phyloP scores from a whole-genome alignment of 2,329 filamentous ascomycete species.

The Xylaria hypoxylon region DNA sequence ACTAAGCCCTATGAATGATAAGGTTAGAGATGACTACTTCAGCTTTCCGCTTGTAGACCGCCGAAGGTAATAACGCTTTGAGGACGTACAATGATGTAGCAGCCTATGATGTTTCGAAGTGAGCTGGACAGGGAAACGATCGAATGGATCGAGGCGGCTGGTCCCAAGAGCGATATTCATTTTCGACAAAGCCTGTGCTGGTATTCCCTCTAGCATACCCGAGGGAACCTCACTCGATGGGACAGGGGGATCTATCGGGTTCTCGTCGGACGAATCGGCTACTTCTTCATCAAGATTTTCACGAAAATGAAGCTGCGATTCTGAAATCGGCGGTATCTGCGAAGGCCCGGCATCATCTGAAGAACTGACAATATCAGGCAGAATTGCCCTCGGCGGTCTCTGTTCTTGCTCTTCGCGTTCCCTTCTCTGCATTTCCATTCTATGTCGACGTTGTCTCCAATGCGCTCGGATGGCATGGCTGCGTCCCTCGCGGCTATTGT shows the following conservation, averaged over 20 bases:
- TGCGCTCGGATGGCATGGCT: slow-evolving; percentile 33
- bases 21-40: slow-evolving; percentile 52
- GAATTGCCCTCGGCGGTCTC: slow-evolving; percentile 17
- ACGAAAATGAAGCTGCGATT: background rate
- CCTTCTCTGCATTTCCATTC: slow-evolving; percentile 25
- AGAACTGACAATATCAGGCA: slow-evolving; percentile 7
- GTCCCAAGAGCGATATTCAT: slow-evolving; percentile 48
- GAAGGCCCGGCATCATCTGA: background rate
- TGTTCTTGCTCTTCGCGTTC: slow-evolving; percentile 30
- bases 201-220: slow-evolving; percentile 32
- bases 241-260: background rate
- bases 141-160: slow-evolving; percentile 52
- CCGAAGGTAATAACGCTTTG: background rate
- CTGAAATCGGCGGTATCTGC: background rate
- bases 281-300: background rate
- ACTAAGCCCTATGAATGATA: slow-evolving; percentile 36
- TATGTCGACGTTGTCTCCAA: slow-evolving; percentile 34
- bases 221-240: background rate
- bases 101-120: slow-evolving; percentile 53
- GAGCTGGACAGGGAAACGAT: slow-evolving; percentile 51
- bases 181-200: slow-evolving; percentile 44
- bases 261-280: background rate
- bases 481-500: slow-evolving; percentile 27
- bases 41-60: slow-evolving; percentile 43
- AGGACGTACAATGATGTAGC: slow-evolving; percentile 52